Evolutionary conservation across 2,329 filamentous ascomycete species (phyloP).

Genomic region (Clarireedia monteithiana): DNA sequence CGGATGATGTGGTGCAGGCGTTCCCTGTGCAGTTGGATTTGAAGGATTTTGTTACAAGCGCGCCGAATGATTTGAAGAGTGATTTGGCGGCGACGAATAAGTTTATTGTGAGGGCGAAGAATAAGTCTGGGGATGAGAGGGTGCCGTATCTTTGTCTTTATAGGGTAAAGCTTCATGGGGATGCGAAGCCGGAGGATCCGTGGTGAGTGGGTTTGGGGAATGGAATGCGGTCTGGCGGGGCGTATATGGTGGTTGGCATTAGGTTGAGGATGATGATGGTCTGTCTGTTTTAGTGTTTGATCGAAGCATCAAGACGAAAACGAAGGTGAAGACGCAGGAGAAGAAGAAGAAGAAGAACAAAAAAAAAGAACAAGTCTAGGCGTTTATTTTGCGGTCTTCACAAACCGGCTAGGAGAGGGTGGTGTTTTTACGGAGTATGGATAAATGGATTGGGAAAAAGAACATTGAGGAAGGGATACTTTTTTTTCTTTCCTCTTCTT

Average conservation of each 20-base stretch:
- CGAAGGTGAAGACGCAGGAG: no score
- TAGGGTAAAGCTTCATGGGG: conserved; percentile 49
- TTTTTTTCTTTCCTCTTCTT: no score
- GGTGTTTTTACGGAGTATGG: no score
- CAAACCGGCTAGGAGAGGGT: no score
- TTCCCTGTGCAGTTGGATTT: conserved; percentile 46
- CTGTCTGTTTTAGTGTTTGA: no score
- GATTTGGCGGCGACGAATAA: conserved; percentile 37
- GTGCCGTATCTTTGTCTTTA: conserved; percentile 58
- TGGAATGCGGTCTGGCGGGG: not conserved
- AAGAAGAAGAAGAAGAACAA: no score
- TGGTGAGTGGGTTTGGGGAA: not conserved
- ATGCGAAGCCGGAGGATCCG: not conserved
- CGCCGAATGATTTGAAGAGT: conserved; percentile 9
- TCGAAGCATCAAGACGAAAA: no score
- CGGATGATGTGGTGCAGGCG: conserved; percentile 37
- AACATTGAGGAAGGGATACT: no score
- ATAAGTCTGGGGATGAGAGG: conserved; percentile 46
- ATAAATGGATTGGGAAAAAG: no score
- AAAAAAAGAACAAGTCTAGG: no score
- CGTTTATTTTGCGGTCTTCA: no score
- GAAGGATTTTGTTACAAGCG: conserved; percentile 29
- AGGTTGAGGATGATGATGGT: no score
- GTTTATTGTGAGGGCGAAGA: conserved; percentile 46
- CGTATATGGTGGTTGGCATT: not conserved